Percentiles rank a stretch among this genome's conserved stretches.
Evolutionary conservation across 1,284 basidiomycete genomes (phyloP).

Genomic region (Xerocomus minutiporus): DNA sequence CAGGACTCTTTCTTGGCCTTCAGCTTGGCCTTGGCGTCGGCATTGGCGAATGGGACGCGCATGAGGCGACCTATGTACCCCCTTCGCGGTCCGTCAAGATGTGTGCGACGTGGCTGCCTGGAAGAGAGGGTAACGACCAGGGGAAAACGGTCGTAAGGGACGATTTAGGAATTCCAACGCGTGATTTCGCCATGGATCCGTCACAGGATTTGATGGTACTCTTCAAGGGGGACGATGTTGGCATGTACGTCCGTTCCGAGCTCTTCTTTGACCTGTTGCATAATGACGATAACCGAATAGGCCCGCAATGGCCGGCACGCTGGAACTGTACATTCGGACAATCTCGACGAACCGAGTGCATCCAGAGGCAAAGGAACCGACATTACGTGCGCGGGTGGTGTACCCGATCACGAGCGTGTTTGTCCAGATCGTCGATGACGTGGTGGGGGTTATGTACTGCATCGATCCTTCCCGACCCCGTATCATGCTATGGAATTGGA

Average conservation of each 20-base stretch:
- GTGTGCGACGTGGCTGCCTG: constrained; percentile 38
- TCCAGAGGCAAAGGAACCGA: constrained; percentile 32
- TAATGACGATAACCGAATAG: background rate
- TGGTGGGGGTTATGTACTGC: constrained; percentile 46
- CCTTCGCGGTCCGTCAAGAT: constrained; percentile 31
- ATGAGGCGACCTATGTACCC: background rate
- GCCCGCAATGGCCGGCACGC: constrained; percentile 7
- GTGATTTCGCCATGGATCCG: constrained; percentile 63
- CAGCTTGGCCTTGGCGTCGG: background rate
- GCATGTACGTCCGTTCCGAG: constrained; percentile 12
- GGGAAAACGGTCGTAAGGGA: constrained; percentile 29
- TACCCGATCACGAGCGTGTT: constrained; percentile 32
- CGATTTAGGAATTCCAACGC: constrained; percentile 40
- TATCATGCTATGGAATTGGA: constrained; percentile 55
- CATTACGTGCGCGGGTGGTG: constrained; percentile 17
- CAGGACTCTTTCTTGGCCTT: background rate
- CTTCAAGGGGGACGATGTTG: constrained; percentile 33
- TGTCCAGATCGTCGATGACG: constrained; percentile 50
- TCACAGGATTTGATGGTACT: constrained; percentile 54
- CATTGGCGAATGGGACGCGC: background rate
- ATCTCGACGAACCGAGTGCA: constrained; percentile 43
- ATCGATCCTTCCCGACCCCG: constrained; percentile 31
- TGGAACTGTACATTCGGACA: constrained; percentile 39
- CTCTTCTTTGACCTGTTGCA: background rate
- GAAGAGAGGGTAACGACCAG: background rate